A percentile compares a stretch with the other conserved stretches of the same genome.
Conservation (phyloP, 441 rosid species). For the Croton laevigatus region DNA sequence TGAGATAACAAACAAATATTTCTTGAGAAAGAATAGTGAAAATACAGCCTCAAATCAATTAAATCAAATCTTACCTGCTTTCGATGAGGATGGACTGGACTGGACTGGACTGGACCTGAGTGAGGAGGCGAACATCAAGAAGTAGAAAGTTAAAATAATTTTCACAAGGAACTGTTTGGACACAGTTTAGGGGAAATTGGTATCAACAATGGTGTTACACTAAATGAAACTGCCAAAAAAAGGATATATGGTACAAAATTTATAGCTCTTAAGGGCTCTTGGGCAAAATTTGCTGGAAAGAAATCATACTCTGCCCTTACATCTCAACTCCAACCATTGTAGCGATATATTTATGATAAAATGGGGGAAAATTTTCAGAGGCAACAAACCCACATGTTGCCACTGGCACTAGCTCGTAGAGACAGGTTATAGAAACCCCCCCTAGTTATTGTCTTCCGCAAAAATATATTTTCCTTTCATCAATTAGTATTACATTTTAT, state of each 20-base stretch:
- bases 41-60: not conserved
- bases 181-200: conserved; percentile 15
- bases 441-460: conserved; percentile 13
- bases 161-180: conserved; percentile 13
- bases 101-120: too few species aligned
- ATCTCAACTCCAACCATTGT: conserved; percentile 20
- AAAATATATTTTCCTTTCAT: conserved; percentile 7
- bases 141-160: not conserved
- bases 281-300: conserved; percentile 22
- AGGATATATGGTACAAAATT: conserved; percentile 26
- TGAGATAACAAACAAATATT: not conserved
- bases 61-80: not conserved
- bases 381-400: conserved; percentile 1
- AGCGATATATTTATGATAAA: not conserved
- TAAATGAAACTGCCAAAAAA: conserved; percentile 13
- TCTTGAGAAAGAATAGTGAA: not conserved
- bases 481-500: conserved; percentile 22
- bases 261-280: conserved; percentile 21
- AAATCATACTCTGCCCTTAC: conserved; percentile 17
- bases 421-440: conserved; percentile 6
- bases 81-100: not conserved
- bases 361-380: not conserved
- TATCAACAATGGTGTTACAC: conserved; percentile 22
- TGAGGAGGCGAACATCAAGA: not conserved
- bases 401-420: conserved; percentile 14